phyloP scores from a whole-genome alignment of 345 rosid species.

The Linum trigynum region DNA sequence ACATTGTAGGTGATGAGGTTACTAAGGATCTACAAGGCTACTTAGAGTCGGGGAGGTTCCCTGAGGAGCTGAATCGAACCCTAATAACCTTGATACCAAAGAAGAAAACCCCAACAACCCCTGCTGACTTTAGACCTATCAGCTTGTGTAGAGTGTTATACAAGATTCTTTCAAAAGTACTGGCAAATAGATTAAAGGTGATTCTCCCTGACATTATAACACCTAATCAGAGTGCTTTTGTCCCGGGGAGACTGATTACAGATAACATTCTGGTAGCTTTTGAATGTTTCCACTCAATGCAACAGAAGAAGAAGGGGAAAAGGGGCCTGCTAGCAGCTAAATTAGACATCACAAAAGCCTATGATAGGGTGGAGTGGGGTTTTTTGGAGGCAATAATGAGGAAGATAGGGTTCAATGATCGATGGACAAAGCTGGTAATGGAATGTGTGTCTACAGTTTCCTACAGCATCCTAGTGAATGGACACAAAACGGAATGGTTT shows the following conservation, averaged over 20 bases:
- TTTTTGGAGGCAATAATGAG: not conserved
- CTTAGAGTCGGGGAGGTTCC: not conserved
- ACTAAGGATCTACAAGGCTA: not conserved
- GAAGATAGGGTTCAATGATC: not conserved
- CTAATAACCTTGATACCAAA: not conserved
- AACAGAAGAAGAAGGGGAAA: not conserved
- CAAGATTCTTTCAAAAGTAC: not conserved
- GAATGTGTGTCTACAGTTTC: not conserved
- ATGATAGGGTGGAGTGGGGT: not conserved
- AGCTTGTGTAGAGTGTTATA: not conserved
- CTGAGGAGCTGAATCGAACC: not conserved
- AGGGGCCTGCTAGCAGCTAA: not conserved
- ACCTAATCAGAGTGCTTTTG: not conserved
- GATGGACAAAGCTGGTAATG: not conserved
- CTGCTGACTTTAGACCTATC: not conserved
- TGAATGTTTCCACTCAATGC: slow-evolving; percentile 1
- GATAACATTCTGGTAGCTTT: not conserved
- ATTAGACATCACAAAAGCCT: not conserved
- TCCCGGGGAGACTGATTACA: not conserved
- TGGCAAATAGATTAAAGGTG: not conserved
- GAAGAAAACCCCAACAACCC: not conserved
- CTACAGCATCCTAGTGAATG: not conserved
- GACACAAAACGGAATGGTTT: not conserved
- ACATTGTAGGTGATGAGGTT: too few species aligned
- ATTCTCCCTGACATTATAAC: not conserved